Conservation (phyloP, 306 rosid genomes). For the Pueraria montana region DNA sequence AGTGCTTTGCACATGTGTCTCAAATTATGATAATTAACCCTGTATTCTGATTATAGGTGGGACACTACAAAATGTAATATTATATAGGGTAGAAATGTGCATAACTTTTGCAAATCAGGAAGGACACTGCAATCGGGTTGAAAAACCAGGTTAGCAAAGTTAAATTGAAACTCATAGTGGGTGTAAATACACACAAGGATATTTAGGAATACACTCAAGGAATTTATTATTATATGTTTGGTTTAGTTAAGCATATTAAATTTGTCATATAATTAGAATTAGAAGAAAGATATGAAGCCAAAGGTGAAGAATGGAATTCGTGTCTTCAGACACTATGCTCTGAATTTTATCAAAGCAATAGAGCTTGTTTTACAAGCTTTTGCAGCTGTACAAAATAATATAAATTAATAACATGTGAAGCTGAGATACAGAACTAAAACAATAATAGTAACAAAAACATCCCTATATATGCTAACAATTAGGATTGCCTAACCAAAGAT, state of each 20-base stretch:
- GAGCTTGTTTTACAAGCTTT: slow-evolving; percentile 8
- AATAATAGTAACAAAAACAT: neutral
- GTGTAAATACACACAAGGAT: slow-evolving; percentile 14
- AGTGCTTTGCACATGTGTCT: neutral
- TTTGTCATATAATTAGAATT: slow-evolving; percentile 9
- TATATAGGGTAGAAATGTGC: slow-evolving; percentile 29
- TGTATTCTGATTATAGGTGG: neutral
- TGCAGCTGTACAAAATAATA: neutral
- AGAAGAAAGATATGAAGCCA: neutral
- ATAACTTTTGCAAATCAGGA: slow-evolving; percentile 22
- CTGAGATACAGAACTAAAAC: slow-evolving; percentile 5
- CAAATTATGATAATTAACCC: slow-evolving; percentile 9
- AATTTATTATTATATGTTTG: slow-evolving; percentile 17
- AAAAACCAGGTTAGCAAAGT: slow-evolving; percentile 9
- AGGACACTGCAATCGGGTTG: slow-evolving; percentile 20
- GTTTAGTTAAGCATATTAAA: slow-evolving; percentile 31
- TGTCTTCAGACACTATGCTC: slow-evolving; percentile 3
- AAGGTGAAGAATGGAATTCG: slow-evolving; percentile 17
- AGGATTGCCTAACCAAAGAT: slow-evolving; percentile 23
- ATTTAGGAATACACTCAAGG: slow-evolving; percentile 15
- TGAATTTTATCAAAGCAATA: slow-evolving; percentile 6
- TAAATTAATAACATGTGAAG: neutral
- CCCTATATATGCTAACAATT: neutral
- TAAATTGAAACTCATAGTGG: slow-evolving; percentile 22
- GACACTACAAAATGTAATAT: slow-evolving; percentile 16